Evolutionary conservation across 2,329 filamentous ascomycete genomes (phyloP).

Genomic region (Sclerotinia borealis): DNA sequence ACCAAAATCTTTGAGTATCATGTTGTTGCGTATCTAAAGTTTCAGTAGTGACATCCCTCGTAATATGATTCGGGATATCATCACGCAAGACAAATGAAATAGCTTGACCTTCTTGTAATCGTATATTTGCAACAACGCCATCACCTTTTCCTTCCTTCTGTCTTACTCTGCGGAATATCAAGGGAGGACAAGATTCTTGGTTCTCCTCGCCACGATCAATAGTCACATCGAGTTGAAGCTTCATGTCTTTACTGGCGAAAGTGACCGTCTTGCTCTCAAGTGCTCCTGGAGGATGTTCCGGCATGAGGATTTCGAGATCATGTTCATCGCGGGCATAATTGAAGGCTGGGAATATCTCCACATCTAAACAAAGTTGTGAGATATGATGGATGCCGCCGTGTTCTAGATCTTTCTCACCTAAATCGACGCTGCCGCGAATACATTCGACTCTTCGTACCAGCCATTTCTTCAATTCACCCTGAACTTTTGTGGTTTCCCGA

Average conservation of each 20-base stretch:
- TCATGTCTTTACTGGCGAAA: constrained; percentile 53
- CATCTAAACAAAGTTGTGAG: constrained; percentile 36
- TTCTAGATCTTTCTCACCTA: constrained; percentile 40
- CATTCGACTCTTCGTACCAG: constrained; percentile 67
- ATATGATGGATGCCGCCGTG: background rate
- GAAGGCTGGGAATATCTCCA: constrained; percentile 69
- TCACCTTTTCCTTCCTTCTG: constrained; percentile 50
- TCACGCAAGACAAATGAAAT: constrained; percentile 65
- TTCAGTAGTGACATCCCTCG: constrained; percentile 49
- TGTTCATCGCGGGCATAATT: constrained; percentile 62
- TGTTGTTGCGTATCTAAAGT: constrained; percentile 59
- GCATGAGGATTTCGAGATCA: constrained; percentile 48
- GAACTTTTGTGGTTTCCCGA: constrained; percentile 47
- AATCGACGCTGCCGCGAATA: constrained; percentile 57
- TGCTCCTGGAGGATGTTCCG: constrained; percentile 36
- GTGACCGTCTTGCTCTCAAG: constrained; percentile 52
- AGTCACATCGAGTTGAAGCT: constrained; percentile 62
- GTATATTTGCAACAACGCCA: constrained; percentile 55
- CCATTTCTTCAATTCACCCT: constrained; percentile 63
- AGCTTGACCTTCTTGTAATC: constrained; percentile 58
- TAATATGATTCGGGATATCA: constrained; percentile 52
- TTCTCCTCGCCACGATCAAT: constrained; percentile 53
- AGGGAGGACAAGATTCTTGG: constrained; percentile 42
- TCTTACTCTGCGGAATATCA: constrained; percentile 50
- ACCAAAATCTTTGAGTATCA: constrained; percentile 67